Evolutionary conservation across 2,329 filamentous ascomycete species (phyloP), one percentile per base, ranked within the genome.

Genomic region (Beauveria australis): DNA sequence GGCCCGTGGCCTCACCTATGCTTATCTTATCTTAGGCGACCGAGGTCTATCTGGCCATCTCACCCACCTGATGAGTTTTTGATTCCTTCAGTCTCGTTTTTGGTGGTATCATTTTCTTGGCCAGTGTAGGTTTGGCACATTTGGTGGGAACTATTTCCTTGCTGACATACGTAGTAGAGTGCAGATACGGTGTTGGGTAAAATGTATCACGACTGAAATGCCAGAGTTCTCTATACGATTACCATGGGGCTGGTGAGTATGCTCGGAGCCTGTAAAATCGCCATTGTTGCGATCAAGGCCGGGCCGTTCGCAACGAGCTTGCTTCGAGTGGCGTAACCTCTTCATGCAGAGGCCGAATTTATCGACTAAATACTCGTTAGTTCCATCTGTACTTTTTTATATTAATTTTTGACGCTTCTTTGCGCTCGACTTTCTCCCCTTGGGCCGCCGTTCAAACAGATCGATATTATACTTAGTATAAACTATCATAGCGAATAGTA

Each of bases 221-320:
- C 90, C 64, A 97, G 96, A 92, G 94, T 96, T 73, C 84, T 91
- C 63, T 96, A 96, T 74, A 96, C 91, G 0, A 83, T 96, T 40
- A 89, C 86, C 10, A 89, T 95, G 83, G 93, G 92, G 2, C 71
- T 95, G 7, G 89, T 91, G 1, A 88, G 87, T 2, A 79, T 96
- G 55, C 74, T 96, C 56, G 93, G 97, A 89, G 87, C 92, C 0
- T 96, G 90, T 86, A 82, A 89, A 59, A 82, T 95, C 22, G 69
- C 92, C 30, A 77, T 89, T 12, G 83, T 97, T 62, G 88, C 91
- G 28, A 75, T 96, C 70, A 97, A 96, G 75, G 92, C 28, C 96
- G 91, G 91, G 91, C 91, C 5, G 74, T 84, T 18, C 77, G 80
- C 54, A 75, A 70, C 58, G 81, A 83, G 12, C 47, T 44, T 22